Conservation (phyloP, 495 filamentous ascomycete species). For the Mycothermus thermophilus region DNA sequence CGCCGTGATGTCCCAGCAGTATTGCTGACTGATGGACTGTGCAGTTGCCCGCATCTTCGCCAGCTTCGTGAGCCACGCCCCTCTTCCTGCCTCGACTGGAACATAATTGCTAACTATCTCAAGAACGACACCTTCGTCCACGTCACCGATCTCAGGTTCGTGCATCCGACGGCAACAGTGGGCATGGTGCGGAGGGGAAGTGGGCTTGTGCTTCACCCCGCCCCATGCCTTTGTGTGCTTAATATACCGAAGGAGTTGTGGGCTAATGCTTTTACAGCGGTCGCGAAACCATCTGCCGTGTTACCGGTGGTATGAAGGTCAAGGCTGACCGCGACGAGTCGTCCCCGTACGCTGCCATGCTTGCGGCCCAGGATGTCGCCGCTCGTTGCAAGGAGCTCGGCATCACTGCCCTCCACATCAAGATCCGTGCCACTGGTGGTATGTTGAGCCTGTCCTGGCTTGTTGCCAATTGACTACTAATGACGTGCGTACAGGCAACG, state of each 20-base stretch:
- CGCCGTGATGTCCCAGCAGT: neutral
- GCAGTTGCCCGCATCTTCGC: conserved; percentile 94
- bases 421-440: conserved; percentile 99
- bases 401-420: conserved; percentile 98
- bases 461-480: neutral
- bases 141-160: conserved; percentile 95
- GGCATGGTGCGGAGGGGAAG: neutral
- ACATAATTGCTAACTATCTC: conserved; percentile 1
- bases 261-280: conserved; percentile 84
- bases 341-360: conserved; percentile 98
- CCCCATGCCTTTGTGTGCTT: too few relatives aligned
- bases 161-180: conserved; percentile 27
- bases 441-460: conserved; percentile 14
- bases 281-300: conserved; percentile 98
- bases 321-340: conserved; percentile 99
- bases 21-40: conserved; percentile 2
- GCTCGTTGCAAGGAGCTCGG: conserved; percentile 97
- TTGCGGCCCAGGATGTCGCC: conserved; percentile 94
- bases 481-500: conserved; percentile 50
- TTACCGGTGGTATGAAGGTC: conserved; percentile 99
- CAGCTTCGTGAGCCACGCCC: conserved; percentile 33
- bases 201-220: too few relatives aligned
- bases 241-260: too few relatives aligned
- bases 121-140: conserved; percentile 60
- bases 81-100: too few relatives aligned